phyloP scores from a whole-genome alignment of 2,329 filamentous ascomycete species.

The Phialophora expanda region DNA sequence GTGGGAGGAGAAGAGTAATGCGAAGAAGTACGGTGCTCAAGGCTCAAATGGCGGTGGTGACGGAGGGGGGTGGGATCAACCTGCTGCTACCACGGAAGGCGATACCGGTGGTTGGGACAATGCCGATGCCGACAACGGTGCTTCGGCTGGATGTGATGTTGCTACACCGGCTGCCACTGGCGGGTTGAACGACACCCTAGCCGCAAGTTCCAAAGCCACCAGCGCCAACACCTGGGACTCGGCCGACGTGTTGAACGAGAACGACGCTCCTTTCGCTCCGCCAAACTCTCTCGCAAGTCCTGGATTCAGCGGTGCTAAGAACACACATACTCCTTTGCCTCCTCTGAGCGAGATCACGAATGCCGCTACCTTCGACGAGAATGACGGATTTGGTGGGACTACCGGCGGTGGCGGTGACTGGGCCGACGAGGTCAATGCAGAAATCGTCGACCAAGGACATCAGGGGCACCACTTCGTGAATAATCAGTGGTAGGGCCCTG shows the following conservation, averaged over 20 bases:
- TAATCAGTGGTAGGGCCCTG: slow-evolving; percentile 11
- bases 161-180: neutral
- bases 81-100: neutral
- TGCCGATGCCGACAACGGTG: neutral
- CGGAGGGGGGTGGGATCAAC: slow-evolving; percentile 8
- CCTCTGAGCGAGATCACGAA: slow-evolving; percentile 16
- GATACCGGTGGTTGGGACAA: slow-evolving; percentile 11
- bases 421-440: slow-evolving; percentile 33
- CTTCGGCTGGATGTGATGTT: neutral
- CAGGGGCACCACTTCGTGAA: neutral
- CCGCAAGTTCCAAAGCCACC: neutral
- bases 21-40: slow-evolving; percentile 9
- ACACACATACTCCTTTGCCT: slow-evolving; percentile 4
- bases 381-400: slow-evolving; percentile 4
- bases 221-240: slow-evolving; percentile 10
- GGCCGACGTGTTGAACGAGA: slow-evolving; percentile 8
- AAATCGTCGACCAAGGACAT: neutral
- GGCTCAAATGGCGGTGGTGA: slow-evolving; percentile 1
- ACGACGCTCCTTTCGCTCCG: slow-evolving; percentile 8
- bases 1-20: slow-evolving; percentile 32
- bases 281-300: slow-evolving; percentile 12
- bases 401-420: slow-evolving; percentile 24
- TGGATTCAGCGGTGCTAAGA: slow-evolving; percentile 6
- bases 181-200: slow-evolving; percentile 16
- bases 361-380: neutral